Evolutionary conservation across 1,284 basidiomycete genomes (phyloP), one percentile per base, ranked within the genome.

Genomic region (Mycena citricolor): DNA sequence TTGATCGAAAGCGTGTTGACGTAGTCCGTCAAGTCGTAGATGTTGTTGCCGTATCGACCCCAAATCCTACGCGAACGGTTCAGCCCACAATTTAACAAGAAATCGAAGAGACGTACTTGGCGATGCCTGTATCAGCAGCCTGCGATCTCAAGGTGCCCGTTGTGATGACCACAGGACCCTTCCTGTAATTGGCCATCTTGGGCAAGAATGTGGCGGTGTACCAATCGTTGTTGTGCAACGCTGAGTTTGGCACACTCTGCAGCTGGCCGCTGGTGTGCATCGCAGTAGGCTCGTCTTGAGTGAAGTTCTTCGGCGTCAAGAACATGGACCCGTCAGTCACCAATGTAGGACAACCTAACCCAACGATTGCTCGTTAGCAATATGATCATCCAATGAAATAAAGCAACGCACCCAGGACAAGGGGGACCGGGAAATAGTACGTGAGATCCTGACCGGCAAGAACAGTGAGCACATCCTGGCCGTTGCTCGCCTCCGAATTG

Each of bases 11-110:
- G 68, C 0, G 93, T 92, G 61, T 86, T 76, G 58, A 95, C 69
- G 60, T 99, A 99, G 67, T 98, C 88, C 2, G 90, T 84, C 14
- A 98, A 65, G 59, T 99, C 95, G 65, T 89, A 98, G 22, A 99
- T 63, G 24, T 75, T 70, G 33, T 71, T 66, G 10, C 90, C 67
- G 67, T 85, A 90, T 32, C 90, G 77, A 1, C 79, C 92, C 91
- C 94, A 94, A 46, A 81, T 72, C 56, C 90, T 90, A 47, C 13
- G 52, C 32, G 17, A 34, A 47, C 47, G 19, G n/a, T 51, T n/a
- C n/a, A n/a, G n/a, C n/a, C n/a, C n/a, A n/a, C n/a, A n/a, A n/a
- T n/a, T n/a, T n/a, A n/a, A n/a, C n/a, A 33, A 48, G 53, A 38
- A 47, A 40, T 42, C 21, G 4, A 59, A 59, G 17, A 23, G 8